A percentile compares a stretch with the other conserved stretches of the same genome.
phyloP scores from a whole-genome alignment of 2,329 filamentous ascomycete species.

The Plenodomus lindquistii region DNA sequence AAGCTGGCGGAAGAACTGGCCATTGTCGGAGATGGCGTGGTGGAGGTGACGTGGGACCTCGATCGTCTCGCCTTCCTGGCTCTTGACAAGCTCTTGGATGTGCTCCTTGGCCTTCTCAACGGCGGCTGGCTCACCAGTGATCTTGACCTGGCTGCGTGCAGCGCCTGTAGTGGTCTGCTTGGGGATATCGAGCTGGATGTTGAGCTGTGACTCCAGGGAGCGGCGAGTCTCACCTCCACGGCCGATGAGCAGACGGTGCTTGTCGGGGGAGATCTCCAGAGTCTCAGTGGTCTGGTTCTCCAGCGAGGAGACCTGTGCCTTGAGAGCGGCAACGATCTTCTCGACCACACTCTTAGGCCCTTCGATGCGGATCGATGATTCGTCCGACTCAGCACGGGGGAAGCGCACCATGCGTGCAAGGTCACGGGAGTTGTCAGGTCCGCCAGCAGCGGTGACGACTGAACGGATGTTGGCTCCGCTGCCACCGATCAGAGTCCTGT shows the following conservation, averaged over 20 bases:
- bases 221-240: conserved; percentile 87
- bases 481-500: conserved; percentile 84
- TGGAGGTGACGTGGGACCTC: conserved; percentile 81
- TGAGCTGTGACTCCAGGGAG: conserved; percentile 82
- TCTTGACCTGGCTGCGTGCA: conserved; percentile 81
- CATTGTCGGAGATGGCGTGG: conserved; percentile 83
- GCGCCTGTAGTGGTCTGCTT: conserved; percentile 72
- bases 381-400: conserved; percentile 82
- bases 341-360: conserved; percentile 83
- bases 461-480: conserved; percentile 83
- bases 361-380: conserved; percentile 84
- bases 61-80: conserved; percentile 86
- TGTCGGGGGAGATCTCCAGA: conserved; percentile 82
- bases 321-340: conserved; percentile 81
- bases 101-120: conserved; percentile 87
- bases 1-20: conserved; percentile 89
- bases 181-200: conserved; percentile 85
- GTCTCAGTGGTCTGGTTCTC: conserved; percentile 79
- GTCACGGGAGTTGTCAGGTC: conserved; percentile 81
- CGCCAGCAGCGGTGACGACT: conserved; percentile 85
- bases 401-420: conserved; percentile 92
- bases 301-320: conserved; percentile 79
- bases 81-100: conserved; percentile 76
- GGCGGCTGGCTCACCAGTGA: conserved; percentile 75
- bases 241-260: conserved; percentile 89